Conservation (phyloP, 1,139 yeast genomes). For the Suhomyces wounanorum region DNA sequence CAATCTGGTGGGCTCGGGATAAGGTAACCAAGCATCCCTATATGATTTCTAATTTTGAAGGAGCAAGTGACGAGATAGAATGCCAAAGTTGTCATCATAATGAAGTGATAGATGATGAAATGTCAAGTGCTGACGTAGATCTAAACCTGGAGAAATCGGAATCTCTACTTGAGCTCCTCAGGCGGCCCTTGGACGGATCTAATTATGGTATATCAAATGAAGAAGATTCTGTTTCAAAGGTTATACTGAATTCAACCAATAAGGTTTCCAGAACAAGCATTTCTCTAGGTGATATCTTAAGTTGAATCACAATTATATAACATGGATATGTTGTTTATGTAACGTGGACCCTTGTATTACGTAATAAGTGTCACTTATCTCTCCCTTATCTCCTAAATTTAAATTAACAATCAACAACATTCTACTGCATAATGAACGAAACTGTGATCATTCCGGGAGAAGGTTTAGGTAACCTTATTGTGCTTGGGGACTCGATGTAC, state of each 20-base stretch:
- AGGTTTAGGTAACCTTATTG: slow-evolving; percentile 34
- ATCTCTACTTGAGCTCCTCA: slow-evolving; percentile 25
- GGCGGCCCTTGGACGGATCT: slow-evolving; percentile 36
- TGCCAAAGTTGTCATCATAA: slow-evolving; percentile 41
- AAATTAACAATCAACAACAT: not conserved
- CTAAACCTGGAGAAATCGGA: slow-evolving; percentile 15
- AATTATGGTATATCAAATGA: slow-evolving; percentile 35
- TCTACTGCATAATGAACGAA: slow-evolving; percentile 22
- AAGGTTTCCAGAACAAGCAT: slow-evolving; percentile 23
- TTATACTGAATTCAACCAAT: slow-evolving; percentile 11
- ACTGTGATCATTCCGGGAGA: slow-evolving; percentile 35
- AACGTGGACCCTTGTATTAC: not conserved
- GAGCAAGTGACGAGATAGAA: slow-evolving; percentile 12
- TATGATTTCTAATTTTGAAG: slow-evolving; percentile 11
- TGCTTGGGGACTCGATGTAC: slow-evolving; percentile 32
- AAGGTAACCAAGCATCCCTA: slow-evolving; percentile 2
- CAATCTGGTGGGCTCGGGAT: slow-evolving; percentile 41
- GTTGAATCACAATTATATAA: slow-evolving; percentile 10
- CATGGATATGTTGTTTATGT: not conserved
- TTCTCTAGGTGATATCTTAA: slow-evolving; percentile 29
- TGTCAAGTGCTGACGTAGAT: not conserved
- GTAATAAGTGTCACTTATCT: not conserved
- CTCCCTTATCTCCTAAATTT: not conserved
- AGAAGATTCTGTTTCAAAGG: slow-evolving; percentile 27
- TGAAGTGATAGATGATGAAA: slow-evolving; percentile 10